Evolutionary conservation across 768 basidiomycete species (phyloP), one percentile per base, ranked within the genome.

Genomic region (Rossbeevera mucosa): DNA sequence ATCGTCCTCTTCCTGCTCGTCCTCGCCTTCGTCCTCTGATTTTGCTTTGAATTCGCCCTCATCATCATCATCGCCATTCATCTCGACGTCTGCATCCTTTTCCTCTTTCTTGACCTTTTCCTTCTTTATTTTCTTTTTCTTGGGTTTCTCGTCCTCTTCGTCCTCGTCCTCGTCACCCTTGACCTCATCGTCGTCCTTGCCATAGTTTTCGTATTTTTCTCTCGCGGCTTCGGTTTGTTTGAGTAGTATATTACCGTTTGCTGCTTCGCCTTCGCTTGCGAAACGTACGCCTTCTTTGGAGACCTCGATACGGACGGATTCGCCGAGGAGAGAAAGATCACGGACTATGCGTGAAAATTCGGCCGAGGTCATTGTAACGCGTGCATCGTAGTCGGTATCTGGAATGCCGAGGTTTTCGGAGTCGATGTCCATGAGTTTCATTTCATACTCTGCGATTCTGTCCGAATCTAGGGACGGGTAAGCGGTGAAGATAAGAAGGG

Each of bases 381-480:
- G 86, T 3, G 92, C 91, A 62, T 98, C 95, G 71, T 98, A 99
- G 46, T 94, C 88, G 2, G 96, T 99, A 58, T 97, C 94, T 14
- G 96, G 96, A 64, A 98, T 98, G 44, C 88, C 87, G 47, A 98
- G 86, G 42, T 83, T 85, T 72, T 99, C 96, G 21, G 91, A 77
- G 69, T 99, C 95, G 65, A 99, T 99, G 64, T 98, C 95, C 95
- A 99, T 97, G 48, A 98, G 83, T 70, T 98, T 98, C 88, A 99
- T 91, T 61, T 96, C 94, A 73, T 99, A 99, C 67, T 97, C 92
- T 22, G 94, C 93, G 48, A 98, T 86, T 56, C 96, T 85, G 69
- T 96, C 95, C 4, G 86, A 81, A 71, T 85, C 94, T 96, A 59
- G 5, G 24, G 36, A 33, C 26, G 13, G 1, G 28, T 48, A 25